Percentiles rank a stretch among this genome's conserved stretches.
These are phyloP conservation scores for Saccharum hybrid DNA, from an alignment of 202 grass and related monocot species.

Conservation along the genomic window DNA sequence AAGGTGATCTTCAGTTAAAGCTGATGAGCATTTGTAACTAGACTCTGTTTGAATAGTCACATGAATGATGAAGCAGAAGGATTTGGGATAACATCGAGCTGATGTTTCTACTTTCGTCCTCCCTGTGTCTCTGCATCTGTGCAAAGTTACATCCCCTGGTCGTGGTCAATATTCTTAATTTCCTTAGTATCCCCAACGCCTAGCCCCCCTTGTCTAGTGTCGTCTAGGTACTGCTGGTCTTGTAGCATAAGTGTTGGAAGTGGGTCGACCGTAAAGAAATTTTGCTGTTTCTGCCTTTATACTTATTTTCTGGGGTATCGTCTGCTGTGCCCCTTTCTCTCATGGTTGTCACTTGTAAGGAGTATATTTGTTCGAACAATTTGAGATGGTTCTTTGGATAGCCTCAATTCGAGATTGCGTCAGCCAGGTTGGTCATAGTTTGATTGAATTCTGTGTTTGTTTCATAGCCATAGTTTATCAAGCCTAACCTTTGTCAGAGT, in stretches of 20 bases:
- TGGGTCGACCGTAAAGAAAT: slow-evolving; percentile 50
- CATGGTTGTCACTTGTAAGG: slow-evolving; percentile 9
- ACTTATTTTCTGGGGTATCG: slow-evolving; percentile 20
- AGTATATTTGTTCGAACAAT: slow-evolving; percentile 43
- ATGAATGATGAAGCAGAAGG: slow-evolving; percentile 42
- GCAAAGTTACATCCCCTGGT: slow-evolving; percentile 53
- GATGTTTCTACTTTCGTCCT: slow-evolving; percentile 52
- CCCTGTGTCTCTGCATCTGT: slow-evolving; percentile 29
- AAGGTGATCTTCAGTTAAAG: slow-evolving; percentile 31
- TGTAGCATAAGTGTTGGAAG: slow-evolving; percentile 59
- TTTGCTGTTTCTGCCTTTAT: slow-evolving; percentile 50
- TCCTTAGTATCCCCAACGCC: slow-evolving; percentile 17
- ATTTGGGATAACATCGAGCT: slow-evolving; percentile 54
- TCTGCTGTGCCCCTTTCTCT: slow-evolving; percentile 26
- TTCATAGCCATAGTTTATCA: neutral
- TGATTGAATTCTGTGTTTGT: neutral
- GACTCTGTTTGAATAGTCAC: slow-evolving; percentile 41
- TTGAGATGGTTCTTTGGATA: slow-evolving; percentile 26
- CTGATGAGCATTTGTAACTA: slow-evolving; percentile 51
- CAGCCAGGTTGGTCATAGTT: neutral
- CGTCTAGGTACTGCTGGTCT: slow-evolving; percentile 44
- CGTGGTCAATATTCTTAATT: slow-evolving; percentile 54
- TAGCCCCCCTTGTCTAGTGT: slow-evolving; percentile 40
- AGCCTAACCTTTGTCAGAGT: neutral
- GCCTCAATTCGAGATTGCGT: neutral